These are phyloP conservation scores for Boletus semigastroideus DNA, from an alignment of 1,284 basidiomycete genomes.

Conservation along the genomic window DNA sequence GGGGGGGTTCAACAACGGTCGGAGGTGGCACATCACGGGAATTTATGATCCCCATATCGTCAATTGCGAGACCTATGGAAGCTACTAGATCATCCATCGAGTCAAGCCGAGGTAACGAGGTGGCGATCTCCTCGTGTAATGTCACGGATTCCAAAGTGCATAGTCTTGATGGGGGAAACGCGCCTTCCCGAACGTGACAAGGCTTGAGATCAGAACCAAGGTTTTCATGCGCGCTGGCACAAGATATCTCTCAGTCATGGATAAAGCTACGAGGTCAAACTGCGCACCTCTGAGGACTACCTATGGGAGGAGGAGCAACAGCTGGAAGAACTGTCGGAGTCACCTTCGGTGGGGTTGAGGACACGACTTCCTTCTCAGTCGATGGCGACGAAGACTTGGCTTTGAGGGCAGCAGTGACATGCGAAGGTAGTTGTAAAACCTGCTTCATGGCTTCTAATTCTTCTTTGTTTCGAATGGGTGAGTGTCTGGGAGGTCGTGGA, in stretches of 20 bases:
- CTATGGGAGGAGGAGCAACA: constrained; percentile 8
- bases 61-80: constrained; percentile 36
- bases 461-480: constrained; percentile 45
- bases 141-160: constrained; percentile 34
- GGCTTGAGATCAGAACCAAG: constrained; percentile 27
- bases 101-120: constrained; percentile 23
- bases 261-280: background rate
- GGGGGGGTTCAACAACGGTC: constrained; percentile 39
- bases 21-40: constrained; percentile 37
- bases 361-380: constrained; percentile 3
- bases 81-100: constrained; percentile 38
- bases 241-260: background rate
- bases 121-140: constrained; percentile 11
- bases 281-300: constrained; percentile 25
- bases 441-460: constrained; percentile 57
- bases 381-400: constrained; percentile 17
- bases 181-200: constrained; percentile 63
- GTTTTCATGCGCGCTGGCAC: constrained; percentile 21
- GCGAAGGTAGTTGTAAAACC: constrained; percentile 54
- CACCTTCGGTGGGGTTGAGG: constrained; percentile 6
- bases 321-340: background rate
- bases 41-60: constrained; percentile 37
- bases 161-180: constrained; percentile 55
- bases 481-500: constrained; percentile 64
- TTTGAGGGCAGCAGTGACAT: constrained; percentile 47